These are phyloP conservation scores for Pyronema domesticum DNA, from an alignment of 495 filamentous ascomycete species.

Conservation along the genomic window DNA sequence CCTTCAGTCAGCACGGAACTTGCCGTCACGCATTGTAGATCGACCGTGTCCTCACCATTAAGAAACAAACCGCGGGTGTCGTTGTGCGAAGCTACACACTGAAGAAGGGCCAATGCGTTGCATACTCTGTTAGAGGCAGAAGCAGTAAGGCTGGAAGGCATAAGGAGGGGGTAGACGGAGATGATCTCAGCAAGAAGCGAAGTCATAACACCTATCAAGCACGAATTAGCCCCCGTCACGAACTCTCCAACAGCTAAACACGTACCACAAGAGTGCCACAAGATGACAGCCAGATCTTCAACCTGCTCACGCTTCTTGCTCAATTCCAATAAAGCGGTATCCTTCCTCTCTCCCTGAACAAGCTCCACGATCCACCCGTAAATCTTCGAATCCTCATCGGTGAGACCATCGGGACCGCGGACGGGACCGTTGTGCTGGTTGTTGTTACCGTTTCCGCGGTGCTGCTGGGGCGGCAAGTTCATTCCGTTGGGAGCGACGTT, in stretches of 20 bases:
- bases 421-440: no score
- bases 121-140: conserved; percentile 94
- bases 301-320: conserved; percentile 99
- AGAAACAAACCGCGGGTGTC: conserved; percentile 87
- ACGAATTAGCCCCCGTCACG: conserved; percentile 19
- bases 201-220: conserved; percentile 76
- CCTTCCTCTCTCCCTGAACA: conserved; percentile 67
- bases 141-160: conserved; percentile 89
- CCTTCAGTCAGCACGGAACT: not conserved
- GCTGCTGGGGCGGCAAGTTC: conserved; percentile 25
- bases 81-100: conserved; percentile 95
- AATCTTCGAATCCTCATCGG: conserved; percentile 82
- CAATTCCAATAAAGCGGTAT: conserved; percentile 82
- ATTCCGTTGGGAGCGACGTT: conserved; percentile 39
- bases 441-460: conserved; percentile 1
- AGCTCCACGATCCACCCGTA: conserved; percentile 87
- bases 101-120: conserved; percentile 88
- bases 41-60: conserved; percentile 42
- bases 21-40: not conserved
- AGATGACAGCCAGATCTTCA: conserved; percentile 82
- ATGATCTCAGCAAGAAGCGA: conserved; percentile 96
- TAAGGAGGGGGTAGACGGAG: conserved; percentile 89
- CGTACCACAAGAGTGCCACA: conserved; percentile 98
- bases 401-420: conserved; percentile 26
- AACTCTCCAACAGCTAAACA: conserved; percentile 9